Conservation (phyloP, 2,329 filamentous ascomycete species). For the Ophiostoma pallidulum region DNA sequence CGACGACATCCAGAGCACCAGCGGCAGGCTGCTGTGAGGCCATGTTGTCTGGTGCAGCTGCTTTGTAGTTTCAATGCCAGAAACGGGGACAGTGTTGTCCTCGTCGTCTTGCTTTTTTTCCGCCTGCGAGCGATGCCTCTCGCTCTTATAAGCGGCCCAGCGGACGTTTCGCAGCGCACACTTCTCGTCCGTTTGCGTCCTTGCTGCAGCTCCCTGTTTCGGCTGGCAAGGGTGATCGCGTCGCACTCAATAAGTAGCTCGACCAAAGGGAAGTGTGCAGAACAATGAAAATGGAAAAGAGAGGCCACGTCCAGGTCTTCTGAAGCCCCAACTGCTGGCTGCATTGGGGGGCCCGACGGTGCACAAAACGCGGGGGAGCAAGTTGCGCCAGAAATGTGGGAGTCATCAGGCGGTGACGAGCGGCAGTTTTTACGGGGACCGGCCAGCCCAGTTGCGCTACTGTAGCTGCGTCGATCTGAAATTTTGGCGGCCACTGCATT, state of each 20-base stretch:
- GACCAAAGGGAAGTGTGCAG: no score
- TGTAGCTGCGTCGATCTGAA: no score
- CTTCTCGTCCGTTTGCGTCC: background rate
- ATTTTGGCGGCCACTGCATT: background rate
- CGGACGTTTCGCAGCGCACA: no score
- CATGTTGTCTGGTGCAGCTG: constrained; percentile 1
- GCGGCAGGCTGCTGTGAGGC: background rate
- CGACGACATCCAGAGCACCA: constrained; percentile 24
- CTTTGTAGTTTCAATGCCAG: background rate
- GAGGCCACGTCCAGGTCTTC: no score
- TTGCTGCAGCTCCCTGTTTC: background rate
- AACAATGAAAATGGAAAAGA: no score
- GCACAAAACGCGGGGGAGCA: constrained; percentile 2
- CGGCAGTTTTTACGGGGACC: constrained; percentile 13
- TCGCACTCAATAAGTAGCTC: no score
- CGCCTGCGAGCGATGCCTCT: no score
- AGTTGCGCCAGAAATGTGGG: background rate
- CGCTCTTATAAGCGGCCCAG: background rate
- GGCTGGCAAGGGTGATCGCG: no score
- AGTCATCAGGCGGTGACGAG: constrained; percentile 13
- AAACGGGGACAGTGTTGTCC: no score
- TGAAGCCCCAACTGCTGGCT: background rate
- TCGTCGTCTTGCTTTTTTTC: no score
- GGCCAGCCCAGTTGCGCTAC: no score
- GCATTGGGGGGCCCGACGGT: constrained; percentile 3